A percentile compares a stretch with the other conserved stretches of the same genome.
Conservation (phyloP, 768 basidiomycete species). For the Holtermanniella nyarrowii region DNA sequence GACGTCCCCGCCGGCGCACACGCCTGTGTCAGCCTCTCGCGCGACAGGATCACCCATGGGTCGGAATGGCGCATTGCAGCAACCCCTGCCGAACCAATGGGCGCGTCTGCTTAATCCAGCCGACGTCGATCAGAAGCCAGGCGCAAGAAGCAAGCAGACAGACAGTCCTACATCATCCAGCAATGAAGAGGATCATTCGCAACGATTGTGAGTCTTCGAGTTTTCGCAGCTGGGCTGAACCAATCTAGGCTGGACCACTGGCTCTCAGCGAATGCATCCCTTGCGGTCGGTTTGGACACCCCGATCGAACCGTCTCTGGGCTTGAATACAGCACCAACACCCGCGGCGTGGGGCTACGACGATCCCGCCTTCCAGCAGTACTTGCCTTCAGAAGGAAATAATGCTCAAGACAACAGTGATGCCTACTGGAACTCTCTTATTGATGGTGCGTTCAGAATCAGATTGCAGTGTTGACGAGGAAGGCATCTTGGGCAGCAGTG, state of each 20-base stretch:
- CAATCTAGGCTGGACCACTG: constrained; percentile 35
- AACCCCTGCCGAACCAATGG: not conserved
- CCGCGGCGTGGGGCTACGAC: constrained; percentile 7
- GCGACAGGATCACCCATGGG: constrained; percentile 7
- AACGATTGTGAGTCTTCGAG: constrained; percentile 23
- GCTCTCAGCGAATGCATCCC: constrained; percentile 33
- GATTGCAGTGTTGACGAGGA: no score
- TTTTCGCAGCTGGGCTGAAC: constrained; percentile 1
- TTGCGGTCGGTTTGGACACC: constrained; percentile 30
- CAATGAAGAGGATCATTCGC: constrained; percentile 39
- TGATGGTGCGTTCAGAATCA: constrained; percentile 39
- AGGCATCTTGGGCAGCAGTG: no score
- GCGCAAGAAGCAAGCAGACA: constrained; percentile 6
- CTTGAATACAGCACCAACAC: not conserved
- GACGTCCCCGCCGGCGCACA: not conserved
- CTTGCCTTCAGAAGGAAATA: not conserved
- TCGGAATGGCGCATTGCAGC: constrained; percentile 1
- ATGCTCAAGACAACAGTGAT: constrained; percentile 27
- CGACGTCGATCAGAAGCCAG: constrained; percentile 1
- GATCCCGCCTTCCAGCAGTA: constrained; percentile 7
- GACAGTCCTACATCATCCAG: constrained; percentile 17
- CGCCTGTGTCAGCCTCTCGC: not conserved
- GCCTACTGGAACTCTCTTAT: constrained; percentile 40
- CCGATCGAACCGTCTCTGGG: constrained; percentile 14
- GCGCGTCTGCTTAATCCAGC: not conserved